phyloP scores from a whole-genome alignment of 176 grass and related monocot species.

The Zoysia pacifica region DNA sequence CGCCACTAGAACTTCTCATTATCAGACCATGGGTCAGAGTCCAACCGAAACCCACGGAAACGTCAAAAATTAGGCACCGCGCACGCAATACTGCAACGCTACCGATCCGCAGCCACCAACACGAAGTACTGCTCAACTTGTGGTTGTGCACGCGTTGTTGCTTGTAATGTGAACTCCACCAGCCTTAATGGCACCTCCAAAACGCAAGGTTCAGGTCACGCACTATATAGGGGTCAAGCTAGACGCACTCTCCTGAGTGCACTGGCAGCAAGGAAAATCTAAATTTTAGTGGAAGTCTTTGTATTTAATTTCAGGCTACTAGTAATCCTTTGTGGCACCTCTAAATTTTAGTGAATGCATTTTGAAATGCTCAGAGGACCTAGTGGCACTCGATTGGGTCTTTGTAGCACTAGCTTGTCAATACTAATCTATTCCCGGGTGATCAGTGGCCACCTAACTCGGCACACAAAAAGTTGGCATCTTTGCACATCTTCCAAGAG shows the following conservation, averaged over 20 bases:
- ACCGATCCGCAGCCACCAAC: constrained; percentile 32
- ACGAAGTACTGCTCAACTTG: neutral
- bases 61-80: constrained; percentile 55
- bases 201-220: constrained; percentile 15
- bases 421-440: constrained; percentile 13
- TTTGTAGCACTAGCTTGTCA: too few relatives aligned
- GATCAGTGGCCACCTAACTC: constrained; percentile 38
- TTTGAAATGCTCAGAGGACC: too few relatives aligned
- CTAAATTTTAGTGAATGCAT: too few relatives aligned
- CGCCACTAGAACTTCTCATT: constrained; percentile 22
- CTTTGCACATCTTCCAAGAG: constrained; percentile 55
- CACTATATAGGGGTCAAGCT: too few relatives aligned
- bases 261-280: too few relatives aligned
- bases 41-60: constrained; percentile 23
- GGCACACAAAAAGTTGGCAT: constrained; percentile 47
- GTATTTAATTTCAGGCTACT: too few relatives aligned
- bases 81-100: neutral
- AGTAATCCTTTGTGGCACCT: too few relatives aligned
- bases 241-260: too few relatives aligned
- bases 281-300: too few relatives aligned
- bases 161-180: constrained; percentile 51
- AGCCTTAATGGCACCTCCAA: neutral
- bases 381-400: too few relatives aligned
- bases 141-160: neutral
- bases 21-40: neutral